Evolutionary conservation across 2,329 filamentous ascomycete species (phyloP).

Genomic region (Clonostachys sp.): DNA sequence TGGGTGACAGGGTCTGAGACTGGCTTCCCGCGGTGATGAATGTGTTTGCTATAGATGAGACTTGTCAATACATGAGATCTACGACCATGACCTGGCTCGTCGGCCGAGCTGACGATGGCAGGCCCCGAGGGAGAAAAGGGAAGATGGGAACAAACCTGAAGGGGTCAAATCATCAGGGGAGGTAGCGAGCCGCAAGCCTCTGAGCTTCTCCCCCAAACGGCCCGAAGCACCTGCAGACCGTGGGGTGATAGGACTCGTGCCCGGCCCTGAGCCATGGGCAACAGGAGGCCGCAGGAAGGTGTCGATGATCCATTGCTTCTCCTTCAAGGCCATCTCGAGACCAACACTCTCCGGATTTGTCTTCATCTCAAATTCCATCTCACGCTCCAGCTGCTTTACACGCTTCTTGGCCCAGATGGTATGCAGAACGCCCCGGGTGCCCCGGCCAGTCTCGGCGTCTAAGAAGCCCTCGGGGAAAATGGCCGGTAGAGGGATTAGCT

Average conservation of each 20-base stretch:
- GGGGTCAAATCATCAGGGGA: constrained; percentile 59
- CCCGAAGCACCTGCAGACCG: constrained; percentile 62
- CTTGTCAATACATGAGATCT: neutral
- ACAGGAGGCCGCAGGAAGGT: constrained; percentile 54
- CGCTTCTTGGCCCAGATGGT: constrained; percentile 88
- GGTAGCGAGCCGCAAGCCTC: constrained; percentile 73
- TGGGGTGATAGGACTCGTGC: constrained; percentile 19
- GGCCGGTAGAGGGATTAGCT: constrained; percentile 77
- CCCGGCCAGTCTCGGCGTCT: constrained; percentile 46
- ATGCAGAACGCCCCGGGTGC: constrained; percentile 78
- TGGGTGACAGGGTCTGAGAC: constrained; percentile 22
- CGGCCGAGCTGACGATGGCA: neutral
- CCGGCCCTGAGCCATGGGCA: constrained; percentile 22
- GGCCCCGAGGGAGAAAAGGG: neutral
- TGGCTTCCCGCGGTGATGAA: constrained; percentile 24
- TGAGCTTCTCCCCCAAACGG: constrained; percentile 73
- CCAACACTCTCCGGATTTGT: constrained; percentile 78
- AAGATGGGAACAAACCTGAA: constrained; percentile 2
- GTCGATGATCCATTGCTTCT: constrained; percentile 79
- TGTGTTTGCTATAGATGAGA: constrained; percentile 20
- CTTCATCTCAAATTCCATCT: constrained; percentile 71
- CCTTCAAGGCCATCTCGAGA: constrained; percentile 76
- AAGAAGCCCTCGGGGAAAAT: constrained; percentile 79
- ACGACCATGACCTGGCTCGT: neutral
- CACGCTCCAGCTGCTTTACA: constrained; percentile 67